Evolutionary conservation across 305 asterid genomes (phyloP).

Genomic region (Rubia balearica): DNA sequence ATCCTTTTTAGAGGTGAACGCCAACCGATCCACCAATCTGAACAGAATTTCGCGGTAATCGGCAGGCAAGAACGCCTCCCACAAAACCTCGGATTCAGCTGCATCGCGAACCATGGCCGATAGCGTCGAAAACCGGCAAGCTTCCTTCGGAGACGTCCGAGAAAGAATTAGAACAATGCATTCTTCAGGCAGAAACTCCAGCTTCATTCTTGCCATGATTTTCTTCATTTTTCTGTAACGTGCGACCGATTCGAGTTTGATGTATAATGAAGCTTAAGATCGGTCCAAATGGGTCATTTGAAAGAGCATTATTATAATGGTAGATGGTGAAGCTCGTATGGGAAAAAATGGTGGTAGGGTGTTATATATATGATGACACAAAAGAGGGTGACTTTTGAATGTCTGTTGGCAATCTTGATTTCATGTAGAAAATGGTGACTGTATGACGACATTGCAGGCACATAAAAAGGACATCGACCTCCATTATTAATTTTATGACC

Average conservation of each 20-base stretch:
- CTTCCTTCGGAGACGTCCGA: constrained; percentile 42
- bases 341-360: neutral
- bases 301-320: neutral
- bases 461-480: neutral
- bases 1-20: constrained; percentile 43
- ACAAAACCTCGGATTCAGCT: constrained; percentile 40
- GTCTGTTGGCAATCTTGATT: neutral
- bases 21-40: constrained; percentile 28
- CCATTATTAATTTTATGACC: neutral
- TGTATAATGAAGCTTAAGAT: neutral
- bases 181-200: constrained; percentile 49
- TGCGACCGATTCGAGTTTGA: neutral
- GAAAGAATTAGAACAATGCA: constrained; percentile 39
- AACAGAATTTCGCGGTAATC: constrained; percentile 44
- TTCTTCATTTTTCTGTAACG: neutral
- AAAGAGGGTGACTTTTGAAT: neutral
- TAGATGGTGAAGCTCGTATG: neutral
- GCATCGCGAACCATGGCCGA: constrained; percentile 33
- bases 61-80: constrained; percentile 53
- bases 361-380: neutral
- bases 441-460: constrained; percentile 8
- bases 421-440: neutral
- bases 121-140: constrained; percentile 35
- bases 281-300: neutral
- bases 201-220: constrained; percentile 13